These are phyloP conservation scores for Fusarium veterinarium DNA, from an alignment of 2,329 filamentous ascomycete genomes.

Conservation along the genomic window DNA sequence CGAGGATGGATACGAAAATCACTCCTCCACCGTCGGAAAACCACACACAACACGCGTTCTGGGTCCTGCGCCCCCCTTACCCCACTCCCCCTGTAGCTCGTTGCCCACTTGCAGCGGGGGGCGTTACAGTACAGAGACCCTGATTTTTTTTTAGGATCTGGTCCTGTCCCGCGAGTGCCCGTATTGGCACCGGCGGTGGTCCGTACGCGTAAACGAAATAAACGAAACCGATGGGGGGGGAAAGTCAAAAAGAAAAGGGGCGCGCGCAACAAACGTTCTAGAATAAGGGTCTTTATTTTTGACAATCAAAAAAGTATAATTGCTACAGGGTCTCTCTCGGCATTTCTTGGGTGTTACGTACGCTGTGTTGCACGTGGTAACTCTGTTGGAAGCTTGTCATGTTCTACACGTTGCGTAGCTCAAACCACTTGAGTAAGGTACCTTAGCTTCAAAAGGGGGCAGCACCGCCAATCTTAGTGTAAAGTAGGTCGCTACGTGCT, in stretches of 20 bases:
- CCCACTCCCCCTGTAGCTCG: neutral
- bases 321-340: neutral
- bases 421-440: neutral
- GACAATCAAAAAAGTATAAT: neutral
- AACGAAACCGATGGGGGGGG: neutral
- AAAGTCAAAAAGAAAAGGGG: neutral
- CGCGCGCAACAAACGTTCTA: neutral
- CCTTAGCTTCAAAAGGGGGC: neutral
- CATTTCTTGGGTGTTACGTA: neutral
- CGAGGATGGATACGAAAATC: slow-evolving; percentile 24
- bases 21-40: slow-evolving; percentile 13
- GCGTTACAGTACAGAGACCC: slow-evolving; percentile 15
- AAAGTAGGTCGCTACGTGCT: neutral
- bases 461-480: neutral
- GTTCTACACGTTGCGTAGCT: neutral
- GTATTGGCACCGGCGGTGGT: neutral
- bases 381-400: neutral
- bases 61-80: neutral
- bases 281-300: neutral
- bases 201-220: slow-evolving; percentile 1
- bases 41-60: slow-evolving; percentile 3
- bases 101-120: neutral
- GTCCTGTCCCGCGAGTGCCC: neutral
- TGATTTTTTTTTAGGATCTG: neutral
- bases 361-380: neutral